These are phyloP conservation scores for Mycena sp. DNA, from an alignment of 1,284 basidiomycete species.

Conservation along the genomic window DNA sequence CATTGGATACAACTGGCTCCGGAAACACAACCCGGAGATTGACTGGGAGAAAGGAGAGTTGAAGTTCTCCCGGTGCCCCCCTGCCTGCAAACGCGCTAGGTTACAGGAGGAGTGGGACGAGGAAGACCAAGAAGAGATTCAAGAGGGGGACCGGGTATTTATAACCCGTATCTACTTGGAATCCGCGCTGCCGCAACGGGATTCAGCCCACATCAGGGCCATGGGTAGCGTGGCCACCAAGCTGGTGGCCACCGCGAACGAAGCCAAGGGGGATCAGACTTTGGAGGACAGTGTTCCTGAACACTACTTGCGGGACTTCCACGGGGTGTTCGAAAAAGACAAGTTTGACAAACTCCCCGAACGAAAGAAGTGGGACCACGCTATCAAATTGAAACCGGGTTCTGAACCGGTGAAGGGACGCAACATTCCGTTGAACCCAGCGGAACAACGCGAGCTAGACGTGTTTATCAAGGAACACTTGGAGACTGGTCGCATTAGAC, in stretches of 20 bases:
- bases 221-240: not conserved
- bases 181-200: no score
- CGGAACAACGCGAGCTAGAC: conserved; percentile 39
- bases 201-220: not conserved
- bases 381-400: not conserved
- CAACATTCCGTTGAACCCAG: conserved; percentile 25
- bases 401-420: conserved; percentile 1
- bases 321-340: not conserved
- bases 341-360: conserved; percentile 1
- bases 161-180: no score
- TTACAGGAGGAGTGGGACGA: no score
- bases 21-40: conserved; percentile 34
- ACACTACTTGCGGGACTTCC: not conserved
- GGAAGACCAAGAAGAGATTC: no score
- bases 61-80: conserved; percentile 27
- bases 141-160: no score
- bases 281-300: not conserved
- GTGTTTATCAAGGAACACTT: conserved; percentile 46
- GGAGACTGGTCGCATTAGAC: conserved; percentile 36
- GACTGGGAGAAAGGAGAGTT: conserved; percentile 31
- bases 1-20: conserved; percentile 32
- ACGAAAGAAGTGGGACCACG: not conserved
- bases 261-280: not conserved
- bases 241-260: not conserved
- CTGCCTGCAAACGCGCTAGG: no score